Base-by-base conservation (phyloP, 2,329 filamentous ascomycete genomes). In the Xylaria arbuscula region DNA sequence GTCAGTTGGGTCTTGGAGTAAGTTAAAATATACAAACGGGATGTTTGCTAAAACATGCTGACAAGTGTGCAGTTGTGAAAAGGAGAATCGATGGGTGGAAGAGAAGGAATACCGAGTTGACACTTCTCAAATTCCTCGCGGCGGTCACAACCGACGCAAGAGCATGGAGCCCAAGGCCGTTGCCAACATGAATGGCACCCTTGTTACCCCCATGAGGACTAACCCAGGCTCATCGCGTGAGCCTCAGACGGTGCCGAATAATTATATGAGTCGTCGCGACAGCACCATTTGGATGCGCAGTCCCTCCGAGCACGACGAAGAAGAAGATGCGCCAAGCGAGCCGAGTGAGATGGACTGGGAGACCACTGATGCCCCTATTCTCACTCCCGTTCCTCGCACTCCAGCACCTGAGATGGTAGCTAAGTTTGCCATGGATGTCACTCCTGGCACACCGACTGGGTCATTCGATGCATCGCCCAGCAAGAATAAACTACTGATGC, bases 1-100 rank as follows among this genome's bases (percentile, higher is more conserved):
- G 92, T 97, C 55, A 90, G 90, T 72, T 97, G 93, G 93, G 92
- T 96, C 63, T 86, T 97, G 70, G 93, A 97, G 91, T 93, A 87
- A 87, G 90, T 88, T 59, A 42, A 11, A 6, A 15, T 19, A 59
- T 19, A 59, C 7, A 7, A 42, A 51, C 4, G 28, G 17, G 6
- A 32, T 50, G 61, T 64, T 19, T 17, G 58, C 63, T 17, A 17
- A 47, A 61, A n/a, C 15, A 38, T 59, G 71, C 76, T 82, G 75
- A 83, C 72, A 15, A 13, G 2, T 5, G 56, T 65, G 32, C 62
- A 93, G 91, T 73, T 95, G 92, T 74, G 92, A 95, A 78, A 85
- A 90, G 15, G 88, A 92, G 75, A 92, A 92, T 70, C 83, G 88
- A 77, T 94, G 92, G 92, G 83, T 94, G 2, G 90, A 93, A 36